Evolutionary conservation across 2,329 filamentous ascomycete species (phyloP), one percentile per base, ranked within the genome.

Genomic region (Colletotrichum sp.): DNA sequence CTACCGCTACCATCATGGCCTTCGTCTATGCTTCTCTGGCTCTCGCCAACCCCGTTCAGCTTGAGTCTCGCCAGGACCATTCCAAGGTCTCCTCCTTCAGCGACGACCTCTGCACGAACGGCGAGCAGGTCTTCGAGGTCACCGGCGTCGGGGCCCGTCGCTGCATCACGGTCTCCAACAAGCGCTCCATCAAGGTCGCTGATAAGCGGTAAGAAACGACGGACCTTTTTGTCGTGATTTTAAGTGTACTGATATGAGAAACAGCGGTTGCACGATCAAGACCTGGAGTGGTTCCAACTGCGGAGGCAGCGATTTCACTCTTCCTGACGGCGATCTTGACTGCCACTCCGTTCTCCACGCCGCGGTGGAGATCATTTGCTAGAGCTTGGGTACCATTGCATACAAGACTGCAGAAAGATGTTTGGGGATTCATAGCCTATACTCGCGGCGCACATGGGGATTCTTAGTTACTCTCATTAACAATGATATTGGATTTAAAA

Each of bases 291-390:
- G 62, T 6, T 43, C 62, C n/a, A 48, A 67, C 30, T 52, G 69
- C n/a, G 12, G 32, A 0, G 62, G 69, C 13, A 43, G 21, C 2
- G 36, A 28, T 2, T 71, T 24, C 7, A 59, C 24, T 6, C 21
- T 71, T n/a, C 69, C 69, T 13, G 62, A 71, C 10, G 69, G 69
- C 21, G 62, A 67, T 18, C 69, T 71, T 24, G 52, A 43, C 26
- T 71, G 69, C 16, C 69, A 67, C 16, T 71, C 69, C 6, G 52
- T 71, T n/a, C 63, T 71, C n/a, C 62, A 71, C 36, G 69, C n/a
- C 2, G 18, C 69, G 2, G 62, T 71, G 7, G 32, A 66, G 5
- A 66, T 71, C 13, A 18, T 28, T n/a, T 71, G 69, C 48, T 71
- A 26, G 26, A 21, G 10, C 3, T 4, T 52, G 43, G 10, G n/a